Evolutionary conservation across 176 grass and related monocot genomes (phyloP), one percentile per base, ranked within the genome.

Genomic region (Avena sativa): DNA sequence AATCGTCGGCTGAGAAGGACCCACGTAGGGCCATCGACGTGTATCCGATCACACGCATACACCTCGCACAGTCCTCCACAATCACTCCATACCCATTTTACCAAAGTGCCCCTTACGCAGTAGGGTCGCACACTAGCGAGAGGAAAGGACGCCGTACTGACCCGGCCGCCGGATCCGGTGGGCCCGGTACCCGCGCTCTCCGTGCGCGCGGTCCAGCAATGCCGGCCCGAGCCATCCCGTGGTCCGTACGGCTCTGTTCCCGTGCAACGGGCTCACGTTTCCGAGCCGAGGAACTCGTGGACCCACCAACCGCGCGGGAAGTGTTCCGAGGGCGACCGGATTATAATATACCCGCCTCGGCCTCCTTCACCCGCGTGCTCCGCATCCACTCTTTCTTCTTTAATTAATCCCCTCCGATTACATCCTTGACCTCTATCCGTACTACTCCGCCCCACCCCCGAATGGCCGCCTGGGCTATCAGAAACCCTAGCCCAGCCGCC

Each of bases 401-500:
- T 1, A 1, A 26, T 46, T 48, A 58, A 69, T 5, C 56, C 28
- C 20, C 17, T 50, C 16, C 26, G 17, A 62, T 77, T 77, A 20
- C 26, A 56, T 57, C 50, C 74, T 10, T 53, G 17, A 52, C 58
- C 13, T 48, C 4, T 21, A 34, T 17, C 40, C 40, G 56, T 16
- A 36, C 56, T 12, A 14, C 71, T 53, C 79, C 79, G 79, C 59
- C 79, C 40, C 79, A n/a, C 9, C 77, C 77, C 26, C 28, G 7
- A 53, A 91, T 91, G 88, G 89, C 95, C 12, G 75, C 95, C 69
- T 86, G 69, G 50, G 19, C 89, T 38, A 19, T 86, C 26, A 26
- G 80, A 21, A 95, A 84, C 87, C 93, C 93, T 83, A 98, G 63
- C 46, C 36, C 62, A 81, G 47, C 59, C 70, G 55, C 84, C 48